A percentile compares a stretch with the other conserved stretches of the same genome.
These are phyloP conservation scores for Saposhnikovia divaricata DNA, from an alignment of 129 eudicot genomes.

Conservation along the genomic window DNA sequence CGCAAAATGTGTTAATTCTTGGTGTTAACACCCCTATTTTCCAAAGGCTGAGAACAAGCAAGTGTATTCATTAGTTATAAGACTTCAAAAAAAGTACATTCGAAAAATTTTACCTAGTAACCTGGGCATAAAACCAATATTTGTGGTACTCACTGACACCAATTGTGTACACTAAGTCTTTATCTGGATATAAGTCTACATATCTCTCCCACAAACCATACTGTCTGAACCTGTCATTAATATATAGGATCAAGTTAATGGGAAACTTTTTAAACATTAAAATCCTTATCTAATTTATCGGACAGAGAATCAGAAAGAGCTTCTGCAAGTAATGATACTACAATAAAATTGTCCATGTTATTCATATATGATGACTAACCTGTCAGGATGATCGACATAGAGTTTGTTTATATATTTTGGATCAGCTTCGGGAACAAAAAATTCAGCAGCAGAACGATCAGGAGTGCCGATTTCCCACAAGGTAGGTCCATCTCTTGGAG, in stretches of 20 bases:
- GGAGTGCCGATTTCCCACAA: conserved; percentile 91
- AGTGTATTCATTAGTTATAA: not conserved
- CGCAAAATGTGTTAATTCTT: no score
- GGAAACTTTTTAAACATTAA: no score
- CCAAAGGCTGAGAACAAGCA: no score
- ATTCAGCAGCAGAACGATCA: conserved; percentile 83
- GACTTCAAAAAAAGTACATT: not conserved
- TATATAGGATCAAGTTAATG: not conserved
- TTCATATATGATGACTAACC: conserved; percentile 15
- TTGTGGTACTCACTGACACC: conserved; percentile 33
- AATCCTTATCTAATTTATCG: not conserved
- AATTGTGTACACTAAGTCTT: conserved; percentile 32
- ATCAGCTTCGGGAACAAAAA: conserved; percentile 63
- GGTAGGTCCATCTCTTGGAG: conserved; percentile 82
- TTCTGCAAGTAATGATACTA: not conserved
- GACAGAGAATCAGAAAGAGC: not conserved
- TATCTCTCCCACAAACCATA: conserved; percentile 55
- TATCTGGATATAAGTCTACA: conserved; percentile 30
- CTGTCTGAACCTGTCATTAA: conserved; percentile 40
- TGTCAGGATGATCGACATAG: conserved; percentile 41
- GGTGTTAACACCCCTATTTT: no score
- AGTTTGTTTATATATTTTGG: conserved; percentile 47
- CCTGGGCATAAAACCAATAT: conserved; percentile 58
- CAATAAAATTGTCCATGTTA: not conserved
- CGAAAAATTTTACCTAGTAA: conserved; percentile 26